These are phyloP conservation scores for Aspergillus brasiliensis DNA, from an alignment of 2,329 filamentous ascomycete genomes.

Conservation along the genomic window DNA sequence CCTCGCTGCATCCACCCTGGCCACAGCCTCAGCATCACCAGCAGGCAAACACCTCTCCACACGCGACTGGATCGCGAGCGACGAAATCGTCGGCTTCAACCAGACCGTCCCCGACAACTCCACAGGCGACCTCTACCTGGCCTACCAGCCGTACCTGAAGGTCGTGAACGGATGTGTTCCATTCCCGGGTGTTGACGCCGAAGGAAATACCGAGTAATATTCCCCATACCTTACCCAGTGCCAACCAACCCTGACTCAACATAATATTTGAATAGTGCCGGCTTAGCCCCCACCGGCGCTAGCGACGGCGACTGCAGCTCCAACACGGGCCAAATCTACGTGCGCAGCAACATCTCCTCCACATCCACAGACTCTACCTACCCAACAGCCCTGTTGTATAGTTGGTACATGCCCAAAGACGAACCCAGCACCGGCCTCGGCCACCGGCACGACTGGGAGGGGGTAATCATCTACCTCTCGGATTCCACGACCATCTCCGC, in stretches of 20 bases:
- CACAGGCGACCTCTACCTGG: slow-evolving; percentile 53
- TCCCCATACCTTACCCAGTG: too few relatives aligned
- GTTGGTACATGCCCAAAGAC: slow-evolving; percentile 57
- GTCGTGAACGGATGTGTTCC: slow-evolving; percentile 64
- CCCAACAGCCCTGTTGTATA: slow-evolving; percentile 54
- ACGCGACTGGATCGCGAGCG: slow-evolving; percentile 47
- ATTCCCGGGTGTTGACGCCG: slow-evolving; percentile 62
- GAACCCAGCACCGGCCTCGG: slow-evolving; percentile 48
- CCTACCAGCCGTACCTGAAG: slow-evolving; percentile 59
- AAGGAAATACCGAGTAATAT: slow-evolving; percentile 58
- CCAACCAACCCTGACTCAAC: background rate
- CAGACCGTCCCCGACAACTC: slow-evolving; percentile 54
- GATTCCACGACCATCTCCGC: slow-evolving; percentile 39
- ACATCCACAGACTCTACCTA: background rate
- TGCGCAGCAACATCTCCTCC: slow-evolving; percentile 33
- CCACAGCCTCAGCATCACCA: background rate
- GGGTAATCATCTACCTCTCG: slow-evolving; percentile 56
- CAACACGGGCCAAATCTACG: slow-evolving; percentile 56
- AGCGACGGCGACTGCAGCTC: slow-evolving; percentile 44
- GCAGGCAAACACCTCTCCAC: background rate
- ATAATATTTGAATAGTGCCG: slow-evolving; percentile 38
- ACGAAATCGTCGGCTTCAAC: slow-evolving; percentile 56
- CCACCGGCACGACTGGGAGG: slow-evolving; percentile 61
- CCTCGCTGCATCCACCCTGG: slow-evolving; percentile 4
- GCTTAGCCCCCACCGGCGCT: slow-evolving; percentile 45